Base-by-base conservation (phyloP, 805 yeast genomes). In the Candida ascalaphidarum region DNA sequence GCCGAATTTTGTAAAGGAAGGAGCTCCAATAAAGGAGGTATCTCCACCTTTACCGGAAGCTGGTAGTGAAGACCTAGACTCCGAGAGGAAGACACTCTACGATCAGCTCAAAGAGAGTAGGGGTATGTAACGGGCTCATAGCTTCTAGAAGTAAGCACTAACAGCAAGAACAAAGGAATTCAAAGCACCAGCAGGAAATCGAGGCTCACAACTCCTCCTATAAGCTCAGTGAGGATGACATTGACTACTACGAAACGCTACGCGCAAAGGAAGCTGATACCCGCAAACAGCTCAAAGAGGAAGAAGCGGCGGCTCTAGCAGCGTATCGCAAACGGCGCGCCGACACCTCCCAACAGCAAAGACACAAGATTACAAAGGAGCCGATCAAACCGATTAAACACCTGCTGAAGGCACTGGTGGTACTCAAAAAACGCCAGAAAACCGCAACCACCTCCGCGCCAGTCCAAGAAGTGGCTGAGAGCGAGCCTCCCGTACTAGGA, bases 101-200 rank as follows among this genome's bases (percentile, higher is more conserved):
- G 63, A 65, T 14, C 74, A 67, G 40, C 38, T 66, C 15, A 46
- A 50, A 19, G 67, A 60, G 26, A 51, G 58, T 28, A 49, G 58
- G 45, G 56, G 63, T 55, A 47, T 29, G 62, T 53, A 11, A 11
- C 5, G 11, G 11, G 5, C 17, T 14, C 6, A 14, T 11, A 7
- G 14, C 9, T 10, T n/a, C 23, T n/a, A 5, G 7, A 35, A 33
- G 19, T 33, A 30, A 20, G 14, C 33, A 35, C 52, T 44, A 41
- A 44, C 47, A 13, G 17, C 23, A 23, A 15, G 52, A 51, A 36
- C 36, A 40, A 36, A 51, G 63, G 43, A 47, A 53, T 33, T 25
- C 52, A 37, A 47, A 65, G 27, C 49, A 44, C 30, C 53, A 51
- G 32, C 40, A 44, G 19, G 40, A 44, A 26, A 25, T 56, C 15